A percentile compares a stretch with the other conserved stretches of the same genome.
Evolutionary conservation across 345 rosid species (phyloP).

Genomic region (Rhizophora mangle): DNA sequence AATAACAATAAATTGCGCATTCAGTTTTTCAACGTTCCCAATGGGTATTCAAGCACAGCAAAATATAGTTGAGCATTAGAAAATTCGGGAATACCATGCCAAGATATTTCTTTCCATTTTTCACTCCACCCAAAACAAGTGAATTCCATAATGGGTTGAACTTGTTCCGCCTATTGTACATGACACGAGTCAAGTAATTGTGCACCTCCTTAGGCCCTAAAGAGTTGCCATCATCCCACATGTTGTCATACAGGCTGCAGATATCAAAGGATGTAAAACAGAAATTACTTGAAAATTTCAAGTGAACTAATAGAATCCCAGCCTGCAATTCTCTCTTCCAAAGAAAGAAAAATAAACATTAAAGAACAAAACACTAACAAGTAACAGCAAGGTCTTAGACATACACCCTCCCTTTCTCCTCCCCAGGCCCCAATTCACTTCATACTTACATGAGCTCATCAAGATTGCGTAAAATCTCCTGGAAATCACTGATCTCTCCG

Average conservation of each 20-base stretch:
- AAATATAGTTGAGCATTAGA: neutral
- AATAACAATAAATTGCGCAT: neutral
- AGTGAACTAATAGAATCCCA: neutral
- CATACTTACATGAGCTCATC: slow-evolving; percentile 83
- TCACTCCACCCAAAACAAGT: slow-evolving; percentile 92
- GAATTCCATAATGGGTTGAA: slow-evolving; percentile 97
- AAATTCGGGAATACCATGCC: slow-evolving; percentile 59
- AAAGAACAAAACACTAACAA: neutral
- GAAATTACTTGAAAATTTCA: slow-evolving; percentile 8
- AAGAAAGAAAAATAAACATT: neutral
- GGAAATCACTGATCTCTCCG: slow-evolving; percentile 97
- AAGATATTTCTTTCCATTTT: slow-evolving; percentile 88
- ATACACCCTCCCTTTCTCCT: neutral
- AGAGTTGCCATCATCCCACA: slow-evolving; percentile 99
- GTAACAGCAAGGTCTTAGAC: neutral
- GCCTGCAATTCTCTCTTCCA: neutral
- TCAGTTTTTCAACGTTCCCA: neutral
- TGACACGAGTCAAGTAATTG: slow-evolving; percentile 83
- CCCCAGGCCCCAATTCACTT: neutral
- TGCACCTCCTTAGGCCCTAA: slow-evolving; percentile 99
- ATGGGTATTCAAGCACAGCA: neutral
- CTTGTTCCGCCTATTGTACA: slow-evolving; percentile 97
- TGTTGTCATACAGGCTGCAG: slow-evolving; percentile 84
- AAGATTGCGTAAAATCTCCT: slow-evolving; percentile 78
- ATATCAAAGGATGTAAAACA: slow-evolving; percentile 13